A percentile compares a stretch with the other conserved stretches of the same genome.
phyloP scores from a whole-genome alignment of 1,284 basidiomycete genomes.

The Ceratobasidium sp. region DNA sequence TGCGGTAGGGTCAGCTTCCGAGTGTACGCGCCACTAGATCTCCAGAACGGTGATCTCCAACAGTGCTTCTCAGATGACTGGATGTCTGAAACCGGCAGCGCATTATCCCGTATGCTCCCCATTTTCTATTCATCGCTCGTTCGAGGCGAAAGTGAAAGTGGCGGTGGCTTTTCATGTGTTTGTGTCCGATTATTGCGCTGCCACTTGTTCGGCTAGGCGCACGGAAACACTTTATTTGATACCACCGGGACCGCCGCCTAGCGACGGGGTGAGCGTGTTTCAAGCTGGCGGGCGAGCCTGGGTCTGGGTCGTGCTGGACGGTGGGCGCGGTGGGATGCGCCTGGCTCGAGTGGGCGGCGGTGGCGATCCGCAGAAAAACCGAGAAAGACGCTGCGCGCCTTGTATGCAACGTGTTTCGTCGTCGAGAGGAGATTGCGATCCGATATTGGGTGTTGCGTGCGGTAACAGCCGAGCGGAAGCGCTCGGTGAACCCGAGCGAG shows the following conservation, averaged over 20 bases:
- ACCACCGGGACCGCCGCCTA: neutral
- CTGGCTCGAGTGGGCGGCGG: conserved; percentile 1
- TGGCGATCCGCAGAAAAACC: neutral
- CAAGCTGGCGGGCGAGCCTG: no score
- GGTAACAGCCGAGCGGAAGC: conserved; percentile 37
- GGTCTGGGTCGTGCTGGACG: no score
- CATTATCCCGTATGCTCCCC: conserved; percentile 14
- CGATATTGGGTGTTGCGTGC: conserved; percentile 2
- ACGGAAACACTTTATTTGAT: conserved; percentile 2
- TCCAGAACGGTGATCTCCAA: conserved; percentile 25
- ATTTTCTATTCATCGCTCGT: conserved; percentile 2
- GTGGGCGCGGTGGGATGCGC: no score
- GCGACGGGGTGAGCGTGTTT: neutral
- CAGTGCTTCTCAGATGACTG: conserved; percentile 5
- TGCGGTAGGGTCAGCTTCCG: conserved; percentile 14
- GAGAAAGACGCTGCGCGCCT: conserved; percentile 11
- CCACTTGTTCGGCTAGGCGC: conserved; percentile 22
- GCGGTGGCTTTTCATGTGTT: conserved; percentile 27
- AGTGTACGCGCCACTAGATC: conserved; percentile 24
- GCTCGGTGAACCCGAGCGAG: conserved; percentile 19
- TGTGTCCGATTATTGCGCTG: neutral
- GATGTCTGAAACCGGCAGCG: conserved; percentile 8
- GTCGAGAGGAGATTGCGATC: conserved; percentile 13
- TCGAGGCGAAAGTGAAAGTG: neutral
- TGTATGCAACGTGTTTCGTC: conserved; percentile 37